A percentile compares a stretch with the other conserved stretches of the same genome.
Evolutionary conservation across 2,329 filamentous ascomycete species (phyloP).

Genomic region (Davidsoniella australis): DNA sequence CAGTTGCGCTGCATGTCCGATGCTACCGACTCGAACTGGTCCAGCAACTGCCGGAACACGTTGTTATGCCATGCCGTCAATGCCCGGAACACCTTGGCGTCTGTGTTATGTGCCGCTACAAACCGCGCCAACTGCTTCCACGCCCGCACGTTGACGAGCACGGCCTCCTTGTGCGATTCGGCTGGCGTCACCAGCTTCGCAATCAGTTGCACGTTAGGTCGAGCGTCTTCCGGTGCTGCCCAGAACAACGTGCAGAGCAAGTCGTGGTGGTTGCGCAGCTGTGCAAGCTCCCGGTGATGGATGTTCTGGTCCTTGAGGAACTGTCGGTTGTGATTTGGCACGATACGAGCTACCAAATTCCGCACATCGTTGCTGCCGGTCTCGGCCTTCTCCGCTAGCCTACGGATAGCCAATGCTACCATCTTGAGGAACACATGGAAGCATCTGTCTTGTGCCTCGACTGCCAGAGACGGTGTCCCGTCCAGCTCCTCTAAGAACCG

Average conservation of each 20-base stretch:
- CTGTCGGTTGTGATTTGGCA: slow-evolving; percentile 49
- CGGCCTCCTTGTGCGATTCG: slow-evolving; percentile 49
- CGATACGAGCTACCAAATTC: slow-evolving; percentile 42
- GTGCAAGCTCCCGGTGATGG: slow-evolving; percentile 42
- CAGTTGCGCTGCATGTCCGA: slow-evolving; percentile 40
- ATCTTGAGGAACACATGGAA: slow-evolving; percentile 54
- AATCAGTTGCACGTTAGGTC: slow-evolving; percentile 36
- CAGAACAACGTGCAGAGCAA: slow-evolving; percentile 50
- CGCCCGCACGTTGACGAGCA: slow-evolving; percentile 43
- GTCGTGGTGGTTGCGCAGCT: slow-evolving; percentile 51
- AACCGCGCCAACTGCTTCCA: slow-evolving; percentile 47
- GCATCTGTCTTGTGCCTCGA: slow-evolving; percentile 40
- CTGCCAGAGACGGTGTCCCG: slow-evolving; percentile 26
- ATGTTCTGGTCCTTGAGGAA: slow-evolving; percentile 45
- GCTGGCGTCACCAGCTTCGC: slow-evolving; percentile 41
- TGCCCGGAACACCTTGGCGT: slow-evolving; percentile 30
- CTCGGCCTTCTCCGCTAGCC: slow-evolving; percentile 26
- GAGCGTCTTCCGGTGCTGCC: slow-evolving; percentile 37
- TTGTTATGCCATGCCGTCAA: slow-evolving; percentile 33
- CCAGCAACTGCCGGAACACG: slow-evolving; percentile 38
- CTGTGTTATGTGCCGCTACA: slow-evolving; percentile 29
- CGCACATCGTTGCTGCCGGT: slow-evolving; percentile 36
- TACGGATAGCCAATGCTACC: slow-evolving; percentile 37
- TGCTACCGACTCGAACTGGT: slow-evolving; percentile 39
- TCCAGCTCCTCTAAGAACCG: slow-evolving; percentile 40